Evolutionary conservation across 805 yeast genomes (phyloP), one percentile per base, ranked within the genome.

Genomic region (Hermanozyma aechmeae): DNA sequence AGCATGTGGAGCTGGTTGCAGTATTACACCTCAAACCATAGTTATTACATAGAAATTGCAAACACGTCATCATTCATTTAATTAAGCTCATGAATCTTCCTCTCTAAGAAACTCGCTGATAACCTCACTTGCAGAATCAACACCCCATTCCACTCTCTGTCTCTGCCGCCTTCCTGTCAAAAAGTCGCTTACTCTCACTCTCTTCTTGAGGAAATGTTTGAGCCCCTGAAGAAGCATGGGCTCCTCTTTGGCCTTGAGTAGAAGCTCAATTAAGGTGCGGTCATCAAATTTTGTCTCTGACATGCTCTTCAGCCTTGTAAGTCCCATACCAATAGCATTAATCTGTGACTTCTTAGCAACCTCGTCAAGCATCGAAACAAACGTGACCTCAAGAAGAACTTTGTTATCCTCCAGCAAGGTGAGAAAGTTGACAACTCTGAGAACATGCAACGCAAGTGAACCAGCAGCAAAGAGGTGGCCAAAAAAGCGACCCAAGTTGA

Each of bases 401-500:
- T 65, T 65, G 2, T 76, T 65, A 37, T 83, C 87, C 14, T 67
- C 63, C 9, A 81, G 56, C 1, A 76, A 72, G 0, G 85, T 72
- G 32, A 87, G 53, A 34, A 87, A 78, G 40, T 89, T 81, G 18
- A 83, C 71, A 5, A 75, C 76, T 39, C 80, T 73, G 39, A 92
- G 63, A 2, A 81, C 55, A 45, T 83, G 87, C 27, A 92, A 59
- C 3, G 85, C 75, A 35, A 89, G 58, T 0, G 78, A 66, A 1
- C 81, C 83, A 43, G 82, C 85, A 3, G 81, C 75, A 12, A 87
- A 68, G 25, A 92, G 48, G 28, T 59, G 62, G 0, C 95, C 97
- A 45, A 73, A 92, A 39, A 92, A 75, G 34, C 84, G 66, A 3
- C 95, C 96, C 39, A 78, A 61, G 40, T 83, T 84, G 25, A 81